Conservation (phyloP, 805 yeast genomes). For the Ogataea dorogensis region DNA sequence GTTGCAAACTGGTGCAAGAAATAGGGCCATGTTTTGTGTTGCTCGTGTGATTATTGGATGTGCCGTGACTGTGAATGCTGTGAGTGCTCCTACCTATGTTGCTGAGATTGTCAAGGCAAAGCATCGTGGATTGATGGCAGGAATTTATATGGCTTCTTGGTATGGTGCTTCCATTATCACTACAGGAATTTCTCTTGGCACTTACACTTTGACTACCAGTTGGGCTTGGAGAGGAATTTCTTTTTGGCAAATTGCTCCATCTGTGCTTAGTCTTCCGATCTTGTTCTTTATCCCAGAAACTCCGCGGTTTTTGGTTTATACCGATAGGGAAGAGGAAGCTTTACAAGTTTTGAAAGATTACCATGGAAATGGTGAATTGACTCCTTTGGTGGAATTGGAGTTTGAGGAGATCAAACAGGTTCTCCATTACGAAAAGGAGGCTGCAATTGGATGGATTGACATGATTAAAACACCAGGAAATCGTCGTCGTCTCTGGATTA, state of each 20-base stretch:
- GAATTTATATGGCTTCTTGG: slow-evolving; percentile 32
- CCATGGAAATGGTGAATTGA: slow-evolving; percentile 25
- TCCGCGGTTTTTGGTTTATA: slow-evolving; percentile 33
- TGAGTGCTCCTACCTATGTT: slow-evolving; percentile 36
- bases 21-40: slow-evolving; percentile 37
- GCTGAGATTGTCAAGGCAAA: slow-evolving; percentile 35
- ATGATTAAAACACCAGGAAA: slow-evolving; percentile 24
- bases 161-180: slow-evolving; percentile 32
- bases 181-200: slow-evolving; percentile 31
- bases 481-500: slow-evolving; percentile 28
- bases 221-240: slow-evolving; percentile 37
- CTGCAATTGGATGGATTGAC: slow-evolving; percentile 26
- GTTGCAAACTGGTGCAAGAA: slow-evolving; percentile 38
- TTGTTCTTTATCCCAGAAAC: slow-evolving; percentile 32
- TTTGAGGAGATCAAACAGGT: slow-evolving; percentile 27
- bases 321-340: slow-evolving; percentile 31
- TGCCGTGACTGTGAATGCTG: slow-evolving; percentile 33
- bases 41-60: slow-evolving; percentile 38
- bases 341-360: slow-evolving; percentile 23
- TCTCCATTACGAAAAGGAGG: slow-evolving; percentile 22
- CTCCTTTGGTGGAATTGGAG: slow-evolving; percentile 21
- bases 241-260: slow-evolving; percentile 28
- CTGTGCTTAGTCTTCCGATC: slow-evolving; percentile 22
- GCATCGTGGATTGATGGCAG: slow-evolving; percentile 31
- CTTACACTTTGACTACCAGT: slow-evolving; percentile 22